phyloP scores from a whole-genome alignment of 169 alveolate species.

The Cryptosporidium parvum region DNA sequence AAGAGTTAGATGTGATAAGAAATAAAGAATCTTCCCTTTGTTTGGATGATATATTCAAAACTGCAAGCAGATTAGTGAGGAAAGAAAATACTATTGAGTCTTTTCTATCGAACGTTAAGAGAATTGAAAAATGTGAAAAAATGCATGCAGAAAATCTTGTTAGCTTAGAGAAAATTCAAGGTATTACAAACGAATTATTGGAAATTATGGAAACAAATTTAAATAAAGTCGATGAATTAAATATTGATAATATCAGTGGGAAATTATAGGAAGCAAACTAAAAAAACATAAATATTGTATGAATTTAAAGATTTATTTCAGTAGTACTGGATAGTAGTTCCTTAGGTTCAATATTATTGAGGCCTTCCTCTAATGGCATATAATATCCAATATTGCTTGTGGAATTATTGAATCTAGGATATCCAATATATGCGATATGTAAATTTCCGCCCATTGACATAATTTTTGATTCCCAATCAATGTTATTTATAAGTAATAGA shows the following conservation, averaged over 20 bases:
- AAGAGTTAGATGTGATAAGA: neutral
- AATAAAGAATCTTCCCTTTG: neutral
- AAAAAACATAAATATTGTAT: neutral
- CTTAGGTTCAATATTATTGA: neutral
- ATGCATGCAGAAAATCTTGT: neutral
- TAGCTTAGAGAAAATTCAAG: slow-evolving; percentile 13
- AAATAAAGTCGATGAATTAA: neutral
- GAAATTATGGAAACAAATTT: neutral
- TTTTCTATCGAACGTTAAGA: neutral
- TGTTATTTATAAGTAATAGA: neutral
- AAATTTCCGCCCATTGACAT: neutral
- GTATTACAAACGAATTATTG: neutral
- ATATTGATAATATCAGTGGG: neutral
- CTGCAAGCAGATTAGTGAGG: neutral
- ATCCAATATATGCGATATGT: neutral
- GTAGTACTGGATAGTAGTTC: neutral
- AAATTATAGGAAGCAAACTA: neutral
- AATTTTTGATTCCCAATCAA: slow-evolving; percentile 16
- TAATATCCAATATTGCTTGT: neutral
- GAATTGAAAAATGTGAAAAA: slow-evolving; percentile 20
- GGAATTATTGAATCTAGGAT: slow-evolving; percentile 2
- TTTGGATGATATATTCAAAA: neutral
- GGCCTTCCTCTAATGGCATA: neutral
- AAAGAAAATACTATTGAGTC: neutral
- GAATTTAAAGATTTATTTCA: neutral